Base-by-base conservation (phyloP, 768 basidiomycete genomes). In the Termitomyces sp. region DNA sequence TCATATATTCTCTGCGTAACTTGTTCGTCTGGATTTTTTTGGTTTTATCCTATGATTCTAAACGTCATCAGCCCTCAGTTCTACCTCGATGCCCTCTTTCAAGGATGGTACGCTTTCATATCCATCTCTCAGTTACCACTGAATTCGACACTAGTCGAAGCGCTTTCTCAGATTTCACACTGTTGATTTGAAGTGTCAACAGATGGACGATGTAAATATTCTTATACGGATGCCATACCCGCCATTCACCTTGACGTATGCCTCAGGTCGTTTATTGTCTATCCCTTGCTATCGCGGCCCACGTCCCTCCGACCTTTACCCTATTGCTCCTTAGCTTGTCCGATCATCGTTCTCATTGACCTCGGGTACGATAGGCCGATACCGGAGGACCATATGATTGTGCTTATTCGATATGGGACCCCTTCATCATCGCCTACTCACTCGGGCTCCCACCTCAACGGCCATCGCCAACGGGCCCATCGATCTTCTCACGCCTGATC, bases 401-500 rank as follows among this genome's bases (percentile, higher is more conserved):
- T 42, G 6, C 16, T 39, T n/a, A 4, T 55, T 39, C 54, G 16
- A 32, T 42, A 12, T 16, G n/a, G 4, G 13, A n/a, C 8, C 16
- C 22, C 4, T 55, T 40, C 54, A 18, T 55, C 55, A 33, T 55
- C 55, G 13, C 32, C 28, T 55, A 44, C n/a, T 18, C 24, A 18
- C 39, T 44, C 55, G 40, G 55, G 32, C 28, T 55, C n/a, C 18
- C 22, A 28, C 54, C 39, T n/a, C 36, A 16, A 54, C 28, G 48
- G 57, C 59, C 36, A 54, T 56, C 32, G 44, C 51, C 52, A 54
- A 28, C 35, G 38, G 60, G 51, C 42, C 42, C 60, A 63, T 63
- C 62, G 60, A 71, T 66, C 63, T 65, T 68, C 68, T 60, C 67
- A 69, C 67, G 65, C 28, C 22, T 61, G 16, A 65, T 68, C 69